Evolutionary conservation across 2,329 filamentous ascomycete species (phyloP).

Genomic region (Colletotrichum incanum): DNA sequence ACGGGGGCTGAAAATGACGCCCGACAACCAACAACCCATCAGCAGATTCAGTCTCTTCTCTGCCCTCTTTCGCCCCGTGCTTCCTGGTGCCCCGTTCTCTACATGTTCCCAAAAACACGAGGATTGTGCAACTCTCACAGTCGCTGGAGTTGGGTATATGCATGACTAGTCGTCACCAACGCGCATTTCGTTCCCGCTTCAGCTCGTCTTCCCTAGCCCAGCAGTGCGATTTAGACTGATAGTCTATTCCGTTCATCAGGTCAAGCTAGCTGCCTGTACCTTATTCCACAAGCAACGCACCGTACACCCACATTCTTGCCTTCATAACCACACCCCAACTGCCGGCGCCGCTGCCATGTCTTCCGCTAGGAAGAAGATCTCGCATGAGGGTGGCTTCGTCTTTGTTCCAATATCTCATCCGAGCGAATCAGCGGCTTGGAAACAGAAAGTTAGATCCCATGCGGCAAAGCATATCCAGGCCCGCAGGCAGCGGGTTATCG

Average conservation of each 20-base stretch:
- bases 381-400: slow-evolving; percentile 30
- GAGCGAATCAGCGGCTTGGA: slow-evolving; percentile 34
- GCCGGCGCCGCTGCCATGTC: neutral
- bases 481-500: slow-evolving; percentile 35
- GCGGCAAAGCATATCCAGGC: slow-evolving; percentile 43
- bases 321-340: neutral
- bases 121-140: neutral
- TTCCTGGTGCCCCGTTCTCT: too few species aligned
- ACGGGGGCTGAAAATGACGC: neutral
- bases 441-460: slow-evolving; percentile 44
- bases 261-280: too few species aligned
- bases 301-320: neutral
- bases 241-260: neutral
- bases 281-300: neutral
- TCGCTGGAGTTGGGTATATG: neutral
- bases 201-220: neutral
- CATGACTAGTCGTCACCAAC: neutral
- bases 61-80: neutral
- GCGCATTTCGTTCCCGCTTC: neutral
- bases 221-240: neutral
- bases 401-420: slow-evolving; percentile 45
- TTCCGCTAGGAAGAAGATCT: neutral
- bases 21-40: neutral
- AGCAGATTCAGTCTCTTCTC: neutral
- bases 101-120: too few species aligned